A percentile compares a stretch with the other conserved stretches of the same genome.
Evolutionary conservation across 108 stramenopile species (phyloP).

Genomic region (Pseudonitzschia delicatissima): DNA sequence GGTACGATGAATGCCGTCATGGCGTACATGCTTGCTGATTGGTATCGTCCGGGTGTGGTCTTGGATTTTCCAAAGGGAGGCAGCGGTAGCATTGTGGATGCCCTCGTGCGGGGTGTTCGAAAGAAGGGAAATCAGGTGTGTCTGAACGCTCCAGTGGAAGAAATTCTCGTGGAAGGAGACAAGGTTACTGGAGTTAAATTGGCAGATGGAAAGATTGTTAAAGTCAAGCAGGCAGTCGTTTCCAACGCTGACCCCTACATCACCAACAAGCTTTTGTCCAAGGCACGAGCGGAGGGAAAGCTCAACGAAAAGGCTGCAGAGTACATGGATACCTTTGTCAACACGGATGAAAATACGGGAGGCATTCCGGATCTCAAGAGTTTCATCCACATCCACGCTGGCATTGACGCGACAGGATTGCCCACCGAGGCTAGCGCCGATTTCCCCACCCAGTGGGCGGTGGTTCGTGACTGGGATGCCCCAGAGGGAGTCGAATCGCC

Average conservation of each 20-base stretch:
- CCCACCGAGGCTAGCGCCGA: slow-evolving; percentile 62
- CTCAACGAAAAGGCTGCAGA: slow-evolving; percentile 47
- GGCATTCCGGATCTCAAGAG: slow-evolving; percentile 69
- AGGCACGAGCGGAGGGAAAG: slow-evolving; percentile 28
- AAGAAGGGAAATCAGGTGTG: slow-evolving; percentile 61
- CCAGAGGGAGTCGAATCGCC: slow-evolving; percentile 79
- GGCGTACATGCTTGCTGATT: slow-evolving; percentile 94
- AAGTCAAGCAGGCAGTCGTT: slow-evolving; percentile 81
- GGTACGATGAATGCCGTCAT: slow-evolving; percentile 90
- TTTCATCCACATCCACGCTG: slow-evolving; percentile 93
- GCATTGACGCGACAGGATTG: slow-evolving; percentile 83
- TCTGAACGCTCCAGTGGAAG: slow-evolving; percentile 67
- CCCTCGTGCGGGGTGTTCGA: slow-evolving; percentile 84
- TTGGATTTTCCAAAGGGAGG: slow-evolving; percentile 93
- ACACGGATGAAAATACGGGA: slow-evolving; percentile 52
- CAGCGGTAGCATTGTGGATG: slow-evolving; percentile 77
- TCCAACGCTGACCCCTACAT: slow-evolving; percentile 86
- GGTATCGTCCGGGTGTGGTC: slow-evolving; percentile 83
- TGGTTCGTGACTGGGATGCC: slow-evolving; percentile 82
- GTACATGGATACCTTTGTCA: slow-evolving; percentile 49
- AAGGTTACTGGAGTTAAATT: slow-evolving; percentile 74
- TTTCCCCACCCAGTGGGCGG: slow-evolving; percentile 94
- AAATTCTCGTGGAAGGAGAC: slow-evolving; percentile 83
- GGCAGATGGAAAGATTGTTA: slow-evolving; percentile 56
- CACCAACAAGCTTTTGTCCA: slow-evolving; percentile 50